Base-by-base conservation (phyloP, 139 green algal species). In the Chlorella sp. region DNA sequence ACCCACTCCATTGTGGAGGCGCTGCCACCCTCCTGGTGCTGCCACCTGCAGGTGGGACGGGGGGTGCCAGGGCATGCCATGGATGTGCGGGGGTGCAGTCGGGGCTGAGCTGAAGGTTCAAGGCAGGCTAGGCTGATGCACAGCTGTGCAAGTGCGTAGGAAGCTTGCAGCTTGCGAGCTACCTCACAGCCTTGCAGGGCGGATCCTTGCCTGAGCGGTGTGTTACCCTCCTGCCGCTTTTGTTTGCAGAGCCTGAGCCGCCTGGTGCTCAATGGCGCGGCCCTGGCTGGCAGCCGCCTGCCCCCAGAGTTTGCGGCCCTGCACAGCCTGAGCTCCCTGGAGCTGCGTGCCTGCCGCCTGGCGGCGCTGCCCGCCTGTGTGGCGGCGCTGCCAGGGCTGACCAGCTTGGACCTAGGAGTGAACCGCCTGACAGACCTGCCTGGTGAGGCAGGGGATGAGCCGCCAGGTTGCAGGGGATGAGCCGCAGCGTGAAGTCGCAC, bases 361-460 rank as follows among this genome's bases (percentile, higher is more conserved):
- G 6, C 57, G 55, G 74, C 55, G 60, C 76, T 84, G 63, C 78
- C 78, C 63, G 32, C 63, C 1, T 75, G 63, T 38, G 78, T 84
- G 41, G 64, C 78, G 9, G 18, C 32, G 41, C 78, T 84, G 78
- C 36, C 26, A 12, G 78, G 39, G 16, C 78, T 84, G 18, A 64
- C 63, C 39, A 32, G 47, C 18, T 62, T 84, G 39, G 78, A 84
- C 41, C 39, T 84, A n/a, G 78, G 78, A 6, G 13, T 84, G 28
- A 84, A 84, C 78, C 39, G 63, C 63, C 78, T 84, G 63, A 18
- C 63, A 17, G 51, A 38, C 63, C 78, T 84, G 78, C 63, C 78
- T 34, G 51, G 51, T 60, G 51, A 60, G 51, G n/a, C n/a, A n/a
- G n/a, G n/a, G n/a, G n/a, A n/a, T n/a, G n/a, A n/a, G n/a, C n/a